Conservation (phyloP, 2,329 filamentous ascomycete genomes). For the Monosporascus cannonballus region DNA sequence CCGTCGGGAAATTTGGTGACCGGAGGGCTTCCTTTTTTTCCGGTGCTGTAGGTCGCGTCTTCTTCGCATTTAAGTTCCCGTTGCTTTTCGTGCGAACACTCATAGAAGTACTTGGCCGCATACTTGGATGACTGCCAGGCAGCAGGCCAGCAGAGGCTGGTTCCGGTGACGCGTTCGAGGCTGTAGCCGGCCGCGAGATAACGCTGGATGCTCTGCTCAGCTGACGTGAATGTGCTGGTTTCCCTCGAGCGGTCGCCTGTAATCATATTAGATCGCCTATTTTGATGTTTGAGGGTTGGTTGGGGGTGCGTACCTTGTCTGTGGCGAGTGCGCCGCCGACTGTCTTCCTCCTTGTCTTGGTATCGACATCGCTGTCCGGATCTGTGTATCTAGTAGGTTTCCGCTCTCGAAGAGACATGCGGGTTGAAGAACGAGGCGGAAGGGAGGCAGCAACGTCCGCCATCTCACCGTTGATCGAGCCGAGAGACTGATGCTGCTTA, state of each 20-base stretch:
- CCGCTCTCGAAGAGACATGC: conserved; percentile 69
- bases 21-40: conserved; percentile 36
- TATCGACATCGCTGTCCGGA: conserved; percentile 45
- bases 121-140: conserved; percentile 20
- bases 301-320: conserved; percentile 31
- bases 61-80: conserved; percentile 47
- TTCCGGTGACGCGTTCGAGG: conserved; percentile 15
- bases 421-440: conserved; percentile 40
- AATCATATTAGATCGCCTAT: conserved; percentile 10
- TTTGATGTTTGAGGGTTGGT: conserved; percentile 1
- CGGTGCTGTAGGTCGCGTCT: conserved; percentile 45
- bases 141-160: not conserved
- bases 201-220: conserved; percentile 42
- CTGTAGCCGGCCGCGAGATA: conserved; percentile 11
- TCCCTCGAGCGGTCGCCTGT: conserved; percentile 29
- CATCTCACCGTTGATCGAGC: conserved; percentile 28
- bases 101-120: conserved; percentile 36
- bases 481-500: conserved; percentile 52
- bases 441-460: conserved; percentile 18
- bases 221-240: conserved; percentile 34
- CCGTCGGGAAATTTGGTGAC: conserved; percentile 31
- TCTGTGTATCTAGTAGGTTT: conserved; percentile 52
- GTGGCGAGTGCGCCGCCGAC: conserved; percentile 45
- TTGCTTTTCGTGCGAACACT: conserved; percentile 32
- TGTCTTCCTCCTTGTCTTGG: conserved; percentile 53